A percentile compares a stretch with the other conserved stretches of the same genome.
These are phyloP conservation scores for Letharia lupina DNA, from an alignment of 495 filamentous ascomycete genomes.

Conservation along the genomic window DNA sequence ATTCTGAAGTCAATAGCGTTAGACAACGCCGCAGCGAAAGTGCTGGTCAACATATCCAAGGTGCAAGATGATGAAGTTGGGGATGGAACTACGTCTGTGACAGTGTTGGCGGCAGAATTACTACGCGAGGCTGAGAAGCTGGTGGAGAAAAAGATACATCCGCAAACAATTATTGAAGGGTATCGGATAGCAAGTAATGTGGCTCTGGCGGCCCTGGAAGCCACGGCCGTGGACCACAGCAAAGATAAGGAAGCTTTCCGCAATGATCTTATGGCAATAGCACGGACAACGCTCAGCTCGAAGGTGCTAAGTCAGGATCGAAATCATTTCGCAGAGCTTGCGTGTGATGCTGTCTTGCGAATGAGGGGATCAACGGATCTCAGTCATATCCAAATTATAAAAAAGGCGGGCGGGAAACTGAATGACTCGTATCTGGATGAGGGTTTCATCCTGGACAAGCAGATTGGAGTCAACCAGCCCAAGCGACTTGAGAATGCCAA, in stretches of 20 bases:
- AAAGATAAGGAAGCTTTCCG: slow-evolving; percentile 73
- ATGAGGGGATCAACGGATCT: slow-evolving; percentile 88
- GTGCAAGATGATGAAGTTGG: slow-evolving; percentile 98
- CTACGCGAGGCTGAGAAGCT: slow-evolving; percentile 94
- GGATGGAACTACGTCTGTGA: slow-evolving; percentile 87
- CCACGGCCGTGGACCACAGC: slow-evolving; percentile 81
- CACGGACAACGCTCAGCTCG: slow-evolving; percentile 93
- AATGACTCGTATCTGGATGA: slow-evolving; percentile 95
- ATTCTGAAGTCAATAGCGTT: slow-evolving; percentile 98
- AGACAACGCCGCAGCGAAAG: slow-evolving; percentile 96
- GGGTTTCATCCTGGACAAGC: slow-evolving; percentile 97
- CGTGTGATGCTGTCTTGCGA: slow-evolving; percentile 85
- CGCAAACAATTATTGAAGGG: slow-evolving; percentile 98
- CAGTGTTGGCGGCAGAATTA: slow-evolving; percentile 89
- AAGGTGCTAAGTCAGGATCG: slow-evolving; percentile 94
- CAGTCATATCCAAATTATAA: slow-evolving; percentile 98
- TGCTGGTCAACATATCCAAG: slow-evolving; percentile 97
- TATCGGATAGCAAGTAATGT: slow-evolving; percentile 93
- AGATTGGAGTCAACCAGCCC: slow-evolving; percentile 96
- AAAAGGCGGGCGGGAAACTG: slow-evolving; percentile 96
- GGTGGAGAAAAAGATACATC: slow-evolving; percentile 95
- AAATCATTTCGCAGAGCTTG: slow-evolving; percentile 82
- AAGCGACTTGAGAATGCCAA: slow-evolving; percentile 96
- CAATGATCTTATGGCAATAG: slow-evolving; percentile 82
- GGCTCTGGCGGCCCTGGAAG: slow-evolving; percentile 74